Percentiles rank a stretch among this genome's conserved stretches.
phyloP scores from a whole-genome alignment of 805 yeast species.

The Candida takata region DNA sequence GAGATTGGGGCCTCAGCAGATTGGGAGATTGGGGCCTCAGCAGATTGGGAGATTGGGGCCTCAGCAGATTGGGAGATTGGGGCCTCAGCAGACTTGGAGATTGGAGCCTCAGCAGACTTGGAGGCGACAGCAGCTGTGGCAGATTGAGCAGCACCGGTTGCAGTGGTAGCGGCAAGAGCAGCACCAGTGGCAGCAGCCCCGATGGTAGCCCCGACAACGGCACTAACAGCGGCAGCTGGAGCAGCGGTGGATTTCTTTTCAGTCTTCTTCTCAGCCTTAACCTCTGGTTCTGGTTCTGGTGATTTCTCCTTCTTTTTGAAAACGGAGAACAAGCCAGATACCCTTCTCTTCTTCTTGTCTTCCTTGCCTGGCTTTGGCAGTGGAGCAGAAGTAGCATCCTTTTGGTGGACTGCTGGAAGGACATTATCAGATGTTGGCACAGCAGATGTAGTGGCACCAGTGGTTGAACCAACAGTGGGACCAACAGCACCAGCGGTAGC shows the following conservation, averaged over 20 bases:
- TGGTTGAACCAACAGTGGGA: slow-evolving; percentile 8
- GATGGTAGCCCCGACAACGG: slow-evolving; percentile 7
- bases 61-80: no score
- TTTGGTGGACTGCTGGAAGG: slow-evolving; percentile 1
- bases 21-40: no score
- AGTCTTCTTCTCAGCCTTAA: slow-evolving; percentile 1
- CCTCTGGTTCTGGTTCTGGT: neutral
- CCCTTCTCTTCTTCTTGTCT: slow-evolving; percentile 13
- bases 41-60: slow-evolving; percentile 1
- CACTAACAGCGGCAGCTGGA: slow-evolving; percentile 10
- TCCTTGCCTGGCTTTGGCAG: neutral
- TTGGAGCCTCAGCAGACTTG: no score
- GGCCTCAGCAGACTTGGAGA: slow-evolving; percentile 1
- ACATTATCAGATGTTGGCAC: no score
- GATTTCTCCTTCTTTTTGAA: slow-evolving; percentile 12
- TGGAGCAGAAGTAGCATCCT: neutral
- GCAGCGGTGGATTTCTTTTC: slow-evolving; percentile 4
- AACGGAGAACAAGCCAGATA: slow-evolving; percentile 13
- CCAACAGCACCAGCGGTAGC: slow-evolving; percentile 11
- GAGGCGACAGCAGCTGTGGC: slow-evolving; percentile 2
- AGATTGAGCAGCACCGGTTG: slow-evolving; percentile 4
- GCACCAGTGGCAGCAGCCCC: slow-evolving; percentile 4
- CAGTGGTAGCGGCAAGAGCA: slow-evolving; percentile 3
- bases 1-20: no score
- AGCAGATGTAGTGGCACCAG: neutral